phyloP scores from a whole-genome alignment of 2,329 filamentous ascomycete species.

The Epichloe typhina region DNA sequence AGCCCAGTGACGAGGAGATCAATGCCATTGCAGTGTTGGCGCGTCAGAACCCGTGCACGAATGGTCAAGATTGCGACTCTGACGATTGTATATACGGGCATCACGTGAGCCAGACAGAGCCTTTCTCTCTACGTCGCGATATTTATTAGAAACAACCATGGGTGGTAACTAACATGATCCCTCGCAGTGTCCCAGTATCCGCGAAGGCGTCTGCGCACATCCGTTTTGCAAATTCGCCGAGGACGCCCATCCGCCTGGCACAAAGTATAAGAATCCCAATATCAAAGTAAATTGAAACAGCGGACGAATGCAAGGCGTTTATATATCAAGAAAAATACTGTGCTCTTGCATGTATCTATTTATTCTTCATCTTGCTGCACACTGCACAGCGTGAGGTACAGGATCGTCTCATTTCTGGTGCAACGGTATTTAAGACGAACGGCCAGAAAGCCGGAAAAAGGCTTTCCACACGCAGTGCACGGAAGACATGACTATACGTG shows the following conservation, averaged over 20 bases:
- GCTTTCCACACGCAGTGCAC: no score
- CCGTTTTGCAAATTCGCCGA: constrained; percentile 42
- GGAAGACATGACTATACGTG: no score
- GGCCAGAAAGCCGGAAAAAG: no score
- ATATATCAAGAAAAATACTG: neutral
- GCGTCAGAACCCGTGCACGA: constrained; percentile 43
- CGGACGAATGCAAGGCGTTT: no score
- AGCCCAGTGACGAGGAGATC: constrained; percentile 38
- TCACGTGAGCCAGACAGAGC: constrained; percentile 32
- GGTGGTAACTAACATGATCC: neutral
- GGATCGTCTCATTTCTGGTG: no score
- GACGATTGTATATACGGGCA: constrained; percentile 51
- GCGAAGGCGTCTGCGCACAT: constrained; percentile 36
- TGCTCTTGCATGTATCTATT: no score
- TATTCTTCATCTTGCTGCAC: no score
- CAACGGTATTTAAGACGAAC: no score
- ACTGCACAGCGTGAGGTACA: no score
- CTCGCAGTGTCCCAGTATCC: constrained; percentile 38
- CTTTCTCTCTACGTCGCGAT: neutral
- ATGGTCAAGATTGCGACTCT: constrained; percentile 43
- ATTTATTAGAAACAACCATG: neutral
- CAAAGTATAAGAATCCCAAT: constrained; percentile 30
- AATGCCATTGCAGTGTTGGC: constrained; percentile 42
- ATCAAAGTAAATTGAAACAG: constrained; percentile 19
- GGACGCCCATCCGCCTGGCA: constrained; percentile 43